Conservation (phyloP, 2,329 filamentous ascomycete genomes). For the Neopestalotiopsis sp. region DNA sequence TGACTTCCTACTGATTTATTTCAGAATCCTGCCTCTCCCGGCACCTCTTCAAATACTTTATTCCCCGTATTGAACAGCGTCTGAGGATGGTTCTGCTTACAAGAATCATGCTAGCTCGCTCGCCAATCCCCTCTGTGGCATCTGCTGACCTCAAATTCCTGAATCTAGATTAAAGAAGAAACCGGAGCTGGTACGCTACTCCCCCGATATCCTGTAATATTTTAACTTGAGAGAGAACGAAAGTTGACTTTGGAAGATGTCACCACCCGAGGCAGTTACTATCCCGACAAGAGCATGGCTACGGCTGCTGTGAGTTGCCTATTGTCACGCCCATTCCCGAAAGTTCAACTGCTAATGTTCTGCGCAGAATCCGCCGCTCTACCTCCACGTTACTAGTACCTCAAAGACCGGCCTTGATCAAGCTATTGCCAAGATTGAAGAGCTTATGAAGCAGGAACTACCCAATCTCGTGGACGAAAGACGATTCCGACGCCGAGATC, state of each 20-base stretch:
- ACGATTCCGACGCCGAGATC: constrained; percentile 84
- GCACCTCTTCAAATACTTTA: constrained; percentile 33
- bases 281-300: constrained; percentile 97
- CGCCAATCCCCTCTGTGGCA: constrained; percentile 74
- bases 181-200: constrained; percentile 97
- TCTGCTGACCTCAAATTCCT: constrained; percentile 91
- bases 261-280: constrained; percentile 95
- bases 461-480: constrained; percentile 95
- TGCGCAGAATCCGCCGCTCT: constrained; percentile 84
- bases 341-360: constrained; percentile 80
- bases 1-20: constrained; percentile 68
- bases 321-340: constrained; percentile 49
- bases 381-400: constrained; percentile 93
- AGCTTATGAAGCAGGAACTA: constrained; percentile 94
- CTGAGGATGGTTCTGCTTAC: constrained; percentile 74
- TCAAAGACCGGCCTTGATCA: constrained; percentile 89
- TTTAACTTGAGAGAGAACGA: constrained; percentile 52
- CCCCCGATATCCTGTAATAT: constrained; percentile 52
- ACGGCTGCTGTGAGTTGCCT: constrained; percentile 77
- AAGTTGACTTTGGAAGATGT: constrained; percentile 85
- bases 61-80: constrained; percentile 41
- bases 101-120: constrained; percentile 68
- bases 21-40: constrained; percentile 38
- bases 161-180: constrained; percentile 98
- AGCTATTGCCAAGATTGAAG: constrained; percentile 87